These are phyloP conservation scores for Geoglossum cookeanum DNA, from an alignment of 2,329 filamentous ascomycete species.

Conservation along the genomic window DNA sequence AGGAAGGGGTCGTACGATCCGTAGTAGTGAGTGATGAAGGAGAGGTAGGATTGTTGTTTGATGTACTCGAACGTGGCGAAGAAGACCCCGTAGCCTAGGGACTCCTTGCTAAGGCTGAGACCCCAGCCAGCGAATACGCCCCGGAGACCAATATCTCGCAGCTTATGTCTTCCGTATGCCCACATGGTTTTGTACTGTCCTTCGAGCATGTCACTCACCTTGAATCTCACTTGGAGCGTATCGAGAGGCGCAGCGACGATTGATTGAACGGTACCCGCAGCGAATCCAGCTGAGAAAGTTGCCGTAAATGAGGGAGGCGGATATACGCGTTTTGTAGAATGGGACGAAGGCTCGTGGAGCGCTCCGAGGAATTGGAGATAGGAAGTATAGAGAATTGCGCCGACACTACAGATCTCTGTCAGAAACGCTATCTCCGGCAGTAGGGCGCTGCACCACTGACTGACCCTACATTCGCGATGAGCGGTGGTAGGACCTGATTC, in stretches of 20 bases:
- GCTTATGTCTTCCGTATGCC: constrained; percentile 46
- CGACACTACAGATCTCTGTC: constrained; percentile 28
- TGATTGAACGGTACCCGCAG: constrained; percentile 51
- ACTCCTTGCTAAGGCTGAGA: constrained; percentile 49
- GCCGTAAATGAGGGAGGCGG: constrained; percentile 44
- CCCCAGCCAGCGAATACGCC: constrained; percentile 60
- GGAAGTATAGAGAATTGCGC: constrained; percentile 54
- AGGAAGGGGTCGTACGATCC: constrained; percentile 25
- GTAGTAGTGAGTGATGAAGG: constrained; percentile 53
- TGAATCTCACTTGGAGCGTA: constrained; percentile 55
- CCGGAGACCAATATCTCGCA: constrained; percentile 50
- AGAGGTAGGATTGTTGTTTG: constrained; percentile 55
- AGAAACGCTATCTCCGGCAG: background rate
- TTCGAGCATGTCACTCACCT: constrained; percentile 39
- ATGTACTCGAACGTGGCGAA: constrained; percentile 60
- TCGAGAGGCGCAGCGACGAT: constrained; percentile 56
- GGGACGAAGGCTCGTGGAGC: constrained; percentile 46
- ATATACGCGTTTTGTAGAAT: constrained; percentile 43
- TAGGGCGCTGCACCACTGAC: constrained; percentile 11
- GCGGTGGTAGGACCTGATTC: constrained; percentile 56
- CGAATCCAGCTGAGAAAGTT: constrained; percentile 50
- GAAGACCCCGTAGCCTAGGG: constrained; percentile 49
- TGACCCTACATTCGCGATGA: constrained; percentile 51
- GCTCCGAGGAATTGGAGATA: constrained; percentile 51
- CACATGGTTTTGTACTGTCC: constrained; percentile 51